Evolutionary conservation across 1,284 basidiomycete species (phyloP), one percentile per base, ranked within the genome.

Genomic region (Pyrrhoderma noxium): DNA sequence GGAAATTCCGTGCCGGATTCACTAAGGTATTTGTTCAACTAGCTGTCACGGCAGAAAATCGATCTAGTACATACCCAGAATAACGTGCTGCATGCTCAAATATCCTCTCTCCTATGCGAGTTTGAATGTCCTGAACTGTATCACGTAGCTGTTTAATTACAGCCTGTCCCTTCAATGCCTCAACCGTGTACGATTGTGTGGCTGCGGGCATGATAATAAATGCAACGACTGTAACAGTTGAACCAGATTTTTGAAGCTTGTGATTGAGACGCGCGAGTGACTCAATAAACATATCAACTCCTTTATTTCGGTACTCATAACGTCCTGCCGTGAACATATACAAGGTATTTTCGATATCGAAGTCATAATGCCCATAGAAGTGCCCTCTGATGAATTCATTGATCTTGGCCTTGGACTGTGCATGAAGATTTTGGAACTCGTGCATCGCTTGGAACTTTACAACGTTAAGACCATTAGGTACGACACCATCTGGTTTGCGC

Each of bases 211-310:
- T 95, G 70, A 99, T 98, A 69, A 99, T 93, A 73, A 99, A 99
- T 0, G 95, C 95, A 22, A 99, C 91, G 42, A 98, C 85, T 9
- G 95, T 97, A 45, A 74, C 77, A 64, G 82, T 86, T 25, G 85
- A 85, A 7, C 79, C 83, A 43, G 84, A 73, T 65, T 89, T 82
- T 69, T 96, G 86, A 38, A 98, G 76, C 25, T 82, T 85, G 67
- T 87, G 83, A 69, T 98, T 98, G 49, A 97, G 77, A 46, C 93
- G 88, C 25, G 95, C 94, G 52, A 99, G 80, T 23, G 89, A 82
- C 71, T 99, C 95, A 62, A 99, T 94, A 67, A 97, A 99, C 93
- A 99, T 96, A 68, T 99, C 95, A 40, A 97, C 93, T 60, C 95
- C 95, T 75, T 99, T 99, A 76, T 99, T 99, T 43, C 95, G 80